These are phyloP conservation scores for Sequoiadendron giganteum DNA, from an alignment of 75 land plant genomes.

Conservation along the genomic window DNA sequence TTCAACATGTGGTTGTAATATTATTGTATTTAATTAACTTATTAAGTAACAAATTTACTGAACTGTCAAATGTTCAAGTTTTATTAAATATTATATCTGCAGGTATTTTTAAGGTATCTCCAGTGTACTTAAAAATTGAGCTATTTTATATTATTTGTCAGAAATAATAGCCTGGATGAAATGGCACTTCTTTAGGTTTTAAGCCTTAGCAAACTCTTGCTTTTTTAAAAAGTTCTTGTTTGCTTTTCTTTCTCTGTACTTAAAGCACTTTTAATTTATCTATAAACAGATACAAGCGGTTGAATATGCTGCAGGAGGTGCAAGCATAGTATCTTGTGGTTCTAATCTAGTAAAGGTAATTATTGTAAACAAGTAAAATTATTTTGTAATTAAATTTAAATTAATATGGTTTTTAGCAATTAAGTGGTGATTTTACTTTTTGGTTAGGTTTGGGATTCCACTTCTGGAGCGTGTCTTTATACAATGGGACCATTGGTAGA, in stretches of 20 bases:
- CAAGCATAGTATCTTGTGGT: conserved; percentile 38
- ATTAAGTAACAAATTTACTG: not conserved
- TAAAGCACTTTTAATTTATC: not conserved
- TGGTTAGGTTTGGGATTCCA: conserved; percentile 43
- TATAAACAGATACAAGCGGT: conserved; percentile 45
- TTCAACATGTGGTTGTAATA: not conserved
- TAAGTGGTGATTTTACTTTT: not conserved
- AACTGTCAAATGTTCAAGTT: not conserved
- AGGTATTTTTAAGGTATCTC: not conserved
- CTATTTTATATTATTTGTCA: not conserved
- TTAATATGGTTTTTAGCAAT: not conserved
- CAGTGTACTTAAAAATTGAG: not conserved
- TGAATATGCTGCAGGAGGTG: conserved; percentile 43
- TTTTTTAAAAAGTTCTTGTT: not conserved
- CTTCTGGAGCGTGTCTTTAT: conserved; percentile 37
- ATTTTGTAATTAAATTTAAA: not conserved
- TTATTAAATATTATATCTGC: not conserved
- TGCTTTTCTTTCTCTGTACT: not conserved
- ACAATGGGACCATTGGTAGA: conserved; percentile 37
- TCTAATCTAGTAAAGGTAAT: conserved; percentile 41
- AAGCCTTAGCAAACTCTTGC: not conserved
- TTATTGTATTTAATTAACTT: not conserved
- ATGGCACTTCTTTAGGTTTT: not conserved
- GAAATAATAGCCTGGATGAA: not conserved
- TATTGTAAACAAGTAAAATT: not conserved